Evolutionary conservation across 805 yeast genomes (phyloP).

Genomic region (Barnettozyma sp.): DNA sequence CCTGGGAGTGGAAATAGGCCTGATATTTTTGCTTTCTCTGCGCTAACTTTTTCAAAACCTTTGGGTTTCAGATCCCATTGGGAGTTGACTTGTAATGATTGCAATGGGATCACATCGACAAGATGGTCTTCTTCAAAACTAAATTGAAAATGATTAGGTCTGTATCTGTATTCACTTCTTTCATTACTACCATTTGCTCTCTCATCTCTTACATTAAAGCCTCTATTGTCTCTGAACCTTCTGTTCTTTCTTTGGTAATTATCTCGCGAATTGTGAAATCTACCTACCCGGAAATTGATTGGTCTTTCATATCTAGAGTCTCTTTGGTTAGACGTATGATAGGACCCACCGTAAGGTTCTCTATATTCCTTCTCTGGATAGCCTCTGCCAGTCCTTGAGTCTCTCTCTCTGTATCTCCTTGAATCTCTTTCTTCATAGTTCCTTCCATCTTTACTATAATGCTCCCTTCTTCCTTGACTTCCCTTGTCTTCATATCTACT

Average conservation of each 20-base stretch:
- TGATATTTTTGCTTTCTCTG: conserved; percentile 69
- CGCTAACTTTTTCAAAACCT: conserved; percentile 67
- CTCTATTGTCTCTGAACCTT: conserved; percentile 9
- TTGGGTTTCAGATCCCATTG: conserved; percentile 68
- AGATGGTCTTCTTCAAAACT: conserved; percentile 26
- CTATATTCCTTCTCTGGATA: conserved; percentile 2
- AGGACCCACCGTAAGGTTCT: neutral
- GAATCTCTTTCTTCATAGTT: conserved; percentile 2
- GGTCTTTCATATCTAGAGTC: conserved; percentile 7
- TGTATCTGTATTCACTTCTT: conserved; percentile 6
- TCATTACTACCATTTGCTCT: conserved; percentile 1
- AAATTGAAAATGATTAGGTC: conserved; percentile 1
- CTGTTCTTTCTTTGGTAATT: conserved; percentile 7
- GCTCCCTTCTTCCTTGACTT: conserved; percentile 2
- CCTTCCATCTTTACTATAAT: conserved; percentile 4
- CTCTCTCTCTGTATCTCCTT: conserved; percentile 1
- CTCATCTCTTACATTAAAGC: conserved; percentile 9
- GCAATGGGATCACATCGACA: conserved; percentile 38
- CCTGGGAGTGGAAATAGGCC: conserved; percentile 79
- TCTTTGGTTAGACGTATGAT: conserved; percentile 6
- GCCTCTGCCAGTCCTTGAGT: neutral
- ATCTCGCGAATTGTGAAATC: conserved; percentile 4
- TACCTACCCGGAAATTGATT: conserved; percentile 4
- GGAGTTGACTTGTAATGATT: conserved; percentile 44
- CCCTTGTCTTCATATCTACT: conserved; percentile 7